A percentile compares a stretch with the other conserved stretches of the same genome.
These are phyloP conservation scores for Tetrahymena malaccensis DNA, from an alignment of 73 alveolate species.

Conservation along the genomic window DNA sequence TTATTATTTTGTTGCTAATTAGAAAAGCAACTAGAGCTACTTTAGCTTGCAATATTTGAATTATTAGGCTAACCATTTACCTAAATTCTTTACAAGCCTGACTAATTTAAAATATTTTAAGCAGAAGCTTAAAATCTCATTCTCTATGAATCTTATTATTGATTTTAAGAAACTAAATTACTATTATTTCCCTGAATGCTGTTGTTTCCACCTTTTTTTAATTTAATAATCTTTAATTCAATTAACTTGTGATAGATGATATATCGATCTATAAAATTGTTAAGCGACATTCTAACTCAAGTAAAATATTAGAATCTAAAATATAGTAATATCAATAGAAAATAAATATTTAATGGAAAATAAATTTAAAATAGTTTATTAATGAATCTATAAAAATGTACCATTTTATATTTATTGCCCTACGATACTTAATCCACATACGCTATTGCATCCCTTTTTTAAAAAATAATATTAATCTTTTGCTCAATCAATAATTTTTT, in stretches of 20 bases:
- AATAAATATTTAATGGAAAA: not conserved
- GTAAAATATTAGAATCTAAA: not conserved
- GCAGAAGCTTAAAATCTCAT: not conserved
- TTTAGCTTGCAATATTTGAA: not conserved
- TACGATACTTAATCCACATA: not conserved
- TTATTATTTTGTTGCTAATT: not conserved
- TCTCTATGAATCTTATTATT: not conserved
- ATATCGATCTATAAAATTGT: not conserved
- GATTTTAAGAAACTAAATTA: not conserved
- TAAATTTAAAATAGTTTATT: not conserved
- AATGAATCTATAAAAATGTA: not conserved
- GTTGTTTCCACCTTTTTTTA: not conserved
- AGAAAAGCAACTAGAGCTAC: not conserved
- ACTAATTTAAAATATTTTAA: not conserved
- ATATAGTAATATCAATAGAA: not conserved
- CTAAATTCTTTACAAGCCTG: not conserved
- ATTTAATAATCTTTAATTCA: not conserved
- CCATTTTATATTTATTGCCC: not conserved
- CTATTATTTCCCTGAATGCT: not conserved
- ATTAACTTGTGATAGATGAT: not conserved
- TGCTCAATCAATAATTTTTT: not conserved
- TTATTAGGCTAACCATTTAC: not conserved
- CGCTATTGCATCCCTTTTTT: not conserved
- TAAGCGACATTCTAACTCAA: not conserved
- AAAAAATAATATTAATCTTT: too few relatives aligned